Base-by-base conservation (phyloP, 83 land plant genomes). In the Diphasiastrum complanatum region DNA sequence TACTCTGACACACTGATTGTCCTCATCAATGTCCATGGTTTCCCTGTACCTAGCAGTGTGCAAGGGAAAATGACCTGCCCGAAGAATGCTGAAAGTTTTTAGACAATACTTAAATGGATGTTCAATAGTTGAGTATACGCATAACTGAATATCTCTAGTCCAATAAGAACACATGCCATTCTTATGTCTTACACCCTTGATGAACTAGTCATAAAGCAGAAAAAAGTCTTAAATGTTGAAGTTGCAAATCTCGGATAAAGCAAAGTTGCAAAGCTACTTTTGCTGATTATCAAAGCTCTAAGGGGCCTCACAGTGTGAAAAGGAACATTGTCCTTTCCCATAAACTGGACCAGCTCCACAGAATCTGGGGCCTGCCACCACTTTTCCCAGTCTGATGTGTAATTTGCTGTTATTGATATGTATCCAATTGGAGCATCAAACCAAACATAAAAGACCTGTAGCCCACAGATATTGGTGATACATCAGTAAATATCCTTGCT, bases 391-490 rank as follows among this genome's bases (percentile, higher is more conserved):
- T 89, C 89, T 29, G 84, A 45, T 5, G 92, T 89, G 45, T 89
- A 88, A 65, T 85, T 89, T 25, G 88, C 71, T 40, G 99, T 93
- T 33, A 93, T 93, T 1, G 99, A 89, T 32, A 93, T 72, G 59
- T 93, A 93, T 43, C 99, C 99, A 73, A 93, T 89, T 4, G 99
- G 99, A 5, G 99, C 99, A 82, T 93, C 99, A 77, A 93, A 93
- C 99, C 99, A 93, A 40, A 93, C 99, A 80, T 93, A 93, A 68
- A 93, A 93, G 16, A 93, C 99, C 98, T 92, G 75, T 18, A 55
- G 1, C 32, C 45, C 30, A 32, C 4, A 52, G 49, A 12, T 8
- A 22, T 12, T 12, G 4, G 2, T 30, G 67, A 5, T 29, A 14
- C 71, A 70, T 5, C 27, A 64, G 14, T 51, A 41, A 38, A 38